These are phyloP conservation scores for Aaosphaeria arxii DNA, from an alignment of 2,329 filamentous ascomycete genomes.

Conservation along the genomic window DNA sequence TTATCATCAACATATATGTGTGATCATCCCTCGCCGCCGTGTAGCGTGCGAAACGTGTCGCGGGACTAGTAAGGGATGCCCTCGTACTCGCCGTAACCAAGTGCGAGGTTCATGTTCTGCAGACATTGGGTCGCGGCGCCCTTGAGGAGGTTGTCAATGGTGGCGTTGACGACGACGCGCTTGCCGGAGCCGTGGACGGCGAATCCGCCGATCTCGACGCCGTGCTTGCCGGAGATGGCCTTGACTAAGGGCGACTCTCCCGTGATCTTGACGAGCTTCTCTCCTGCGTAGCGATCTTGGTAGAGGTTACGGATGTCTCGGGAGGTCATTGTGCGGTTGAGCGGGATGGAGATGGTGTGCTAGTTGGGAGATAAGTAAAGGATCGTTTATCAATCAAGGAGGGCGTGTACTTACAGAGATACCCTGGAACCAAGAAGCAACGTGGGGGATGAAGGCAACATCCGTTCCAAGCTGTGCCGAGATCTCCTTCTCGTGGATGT, in stretches of 20 bases:
- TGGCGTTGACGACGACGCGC: conserved; percentile 89
- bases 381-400: background rate
- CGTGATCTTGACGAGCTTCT: conserved; percentile 89
- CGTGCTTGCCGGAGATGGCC: conserved; percentile 78
- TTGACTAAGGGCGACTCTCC: conserved; percentile 87
- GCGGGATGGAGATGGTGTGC: conserved; percentile 85
- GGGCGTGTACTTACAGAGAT: conserved; percentile 60
- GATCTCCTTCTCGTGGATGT: conserved; percentile 94
- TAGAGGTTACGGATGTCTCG: conserved; percentile 92
- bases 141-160: conserved; percentile 92
- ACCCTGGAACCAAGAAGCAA: conserved; percentile 95
- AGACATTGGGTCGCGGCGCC: conserved; percentile 90
- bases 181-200: conserved; percentile 88
- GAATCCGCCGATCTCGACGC: conserved; percentile 91
- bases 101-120: conserved; percentile 93
- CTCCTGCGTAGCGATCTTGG: conserved; percentile 92
- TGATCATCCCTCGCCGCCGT: no score
- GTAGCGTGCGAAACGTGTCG: no score
- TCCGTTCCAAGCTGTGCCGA: conserved; percentile 69
- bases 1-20: no score
- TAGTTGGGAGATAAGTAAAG: conserved; percentile 13
- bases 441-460: conserved; percentile 88
- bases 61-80: conserved; percentile 62
- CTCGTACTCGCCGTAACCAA: conserved; percentile 85
- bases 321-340: conserved; percentile 81